Evolutionary conservation across 345 rosid genomes (phyloP).

Genomic region (Salix caprea): DNA sequence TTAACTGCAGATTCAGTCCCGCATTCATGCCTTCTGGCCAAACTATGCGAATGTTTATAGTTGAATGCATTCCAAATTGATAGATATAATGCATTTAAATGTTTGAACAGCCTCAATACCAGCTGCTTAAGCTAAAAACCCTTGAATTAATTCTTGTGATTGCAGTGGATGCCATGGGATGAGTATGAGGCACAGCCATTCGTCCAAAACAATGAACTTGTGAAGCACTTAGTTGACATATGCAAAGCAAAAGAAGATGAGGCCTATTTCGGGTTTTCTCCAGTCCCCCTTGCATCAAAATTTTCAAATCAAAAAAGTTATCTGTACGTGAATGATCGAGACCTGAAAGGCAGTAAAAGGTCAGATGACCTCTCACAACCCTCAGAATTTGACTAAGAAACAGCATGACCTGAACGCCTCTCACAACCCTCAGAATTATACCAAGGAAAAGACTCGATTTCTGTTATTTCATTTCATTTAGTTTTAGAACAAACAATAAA

Average conservation of each 20-base stretch:
- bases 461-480: neutral
- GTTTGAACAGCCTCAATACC: neutral
- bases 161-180: constrained; percentile 77
- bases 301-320: neutral
- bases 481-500: neutral
- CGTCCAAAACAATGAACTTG: constrained; percentile 22
- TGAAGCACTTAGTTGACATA: constrained; percentile 22
- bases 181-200: constrained; percentile 40
- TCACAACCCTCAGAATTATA: neutral
- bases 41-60: neutral
- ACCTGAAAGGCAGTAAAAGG: constrained; percentile 9
- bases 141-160: constrained; percentile 15
- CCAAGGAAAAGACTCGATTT: neutral
- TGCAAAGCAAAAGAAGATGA: constrained; percentile 33
- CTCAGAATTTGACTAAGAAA: neutral
- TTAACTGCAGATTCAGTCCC: neutral
- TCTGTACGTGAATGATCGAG: constrained; percentile 8
- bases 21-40: neutral
- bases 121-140: neutral
- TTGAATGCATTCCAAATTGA: neutral
- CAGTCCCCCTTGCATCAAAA: constrained; percentile 1
- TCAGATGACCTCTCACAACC: neutral
- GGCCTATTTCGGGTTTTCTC: constrained; percentile 33
- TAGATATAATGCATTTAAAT: neutral
- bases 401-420: neutral